Evolutionary conservation across 768 basidiomycete genomes (phyloP).

Genomic region (Kondoa malvinella): DNA sequence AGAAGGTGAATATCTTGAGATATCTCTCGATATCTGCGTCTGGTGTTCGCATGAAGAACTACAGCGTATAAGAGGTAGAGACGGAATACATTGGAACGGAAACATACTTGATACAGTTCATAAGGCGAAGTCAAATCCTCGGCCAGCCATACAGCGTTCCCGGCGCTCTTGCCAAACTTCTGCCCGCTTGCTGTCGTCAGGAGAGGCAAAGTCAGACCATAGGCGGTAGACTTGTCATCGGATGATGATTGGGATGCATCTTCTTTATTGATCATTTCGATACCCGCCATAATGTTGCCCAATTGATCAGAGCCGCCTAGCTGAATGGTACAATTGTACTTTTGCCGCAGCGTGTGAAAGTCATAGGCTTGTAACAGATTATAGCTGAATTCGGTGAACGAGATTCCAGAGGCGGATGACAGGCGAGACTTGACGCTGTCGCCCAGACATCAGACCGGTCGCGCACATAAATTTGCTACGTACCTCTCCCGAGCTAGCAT

Average conservation of each 20-base stretch:
- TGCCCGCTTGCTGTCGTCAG: conserved; percentile 74
- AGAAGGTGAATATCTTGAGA: conserved; percentile 64
- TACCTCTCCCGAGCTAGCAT: conserved; percentile 88
- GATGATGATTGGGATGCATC: conserved; percentile 13
- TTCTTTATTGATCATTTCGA: conserved; percentile 65
- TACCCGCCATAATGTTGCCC: conserved; percentile 89
- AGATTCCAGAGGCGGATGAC: conserved; percentile 52
- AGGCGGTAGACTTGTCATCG: conserved; percentile 36
- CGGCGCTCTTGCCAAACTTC: conserved; percentile 94
- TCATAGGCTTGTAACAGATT: conserved; percentile 95
- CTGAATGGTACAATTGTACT: conserved; percentile 60
- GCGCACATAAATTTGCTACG: conserved; percentile 19
- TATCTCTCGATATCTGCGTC: conserved; percentile 67
- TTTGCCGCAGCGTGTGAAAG: conserved; percentile 55
- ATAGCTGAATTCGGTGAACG: conserved; percentile 97
- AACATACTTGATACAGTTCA: conserved; percentile 86
- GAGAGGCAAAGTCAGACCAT: conserved; percentile 82
- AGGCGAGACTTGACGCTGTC: conserved; percentile 66
- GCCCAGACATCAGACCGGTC: too few species aligned
- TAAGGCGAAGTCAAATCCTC: conserved; percentile 58
- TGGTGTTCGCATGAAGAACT: conserved; percentile 77
- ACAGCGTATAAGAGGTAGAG: conserved; percentile 15
- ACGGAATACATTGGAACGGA: fast-evolving
- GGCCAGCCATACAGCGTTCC: conserved; percentile 88
- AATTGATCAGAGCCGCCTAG: conserved; percentile 95